phyloP scores from a whole-genome alignment of 768 basidiomycete species.

The Russula earlei region DNA sequence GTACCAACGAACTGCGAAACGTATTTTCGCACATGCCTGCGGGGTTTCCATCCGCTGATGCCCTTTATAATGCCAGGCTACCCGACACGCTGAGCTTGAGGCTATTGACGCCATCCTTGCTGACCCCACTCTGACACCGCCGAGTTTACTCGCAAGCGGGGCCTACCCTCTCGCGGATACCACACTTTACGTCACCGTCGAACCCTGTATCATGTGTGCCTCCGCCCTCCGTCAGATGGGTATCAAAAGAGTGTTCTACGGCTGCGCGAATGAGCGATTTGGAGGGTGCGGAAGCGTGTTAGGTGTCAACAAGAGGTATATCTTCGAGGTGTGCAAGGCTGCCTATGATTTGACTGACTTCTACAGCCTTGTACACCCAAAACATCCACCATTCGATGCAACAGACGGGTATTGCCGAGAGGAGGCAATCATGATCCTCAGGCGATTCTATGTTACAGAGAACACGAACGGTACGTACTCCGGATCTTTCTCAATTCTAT shows the following conservation, averaged over 20 bases:
- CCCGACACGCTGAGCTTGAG: conserved; percentile 94
- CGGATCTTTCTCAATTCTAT: not conserved
- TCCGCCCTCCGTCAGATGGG: conserved; percentile 91
- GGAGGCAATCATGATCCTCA: conserved; percentile 51
- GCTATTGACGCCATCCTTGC: conserved; percentile 85
- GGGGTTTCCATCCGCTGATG: conserved; percentile 1
- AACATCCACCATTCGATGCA: conserved; percentile 66
- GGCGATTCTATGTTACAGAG: conserved; percentile 73
- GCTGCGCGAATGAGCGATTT: conserved; percentile 92
- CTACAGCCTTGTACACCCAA: conserved; percentile 57
- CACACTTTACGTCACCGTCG: conserved; percentile 93
- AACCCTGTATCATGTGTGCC: conserved; percentile 99
- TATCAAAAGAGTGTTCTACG: conserved; percentile 83
- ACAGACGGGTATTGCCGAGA: conserved; percentile 41
- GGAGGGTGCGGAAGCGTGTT: conserved; percentile 95
- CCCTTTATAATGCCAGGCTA: conserved; percentile 53
- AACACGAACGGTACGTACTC: conserved; percentile 81
- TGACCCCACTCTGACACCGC: conserved; percentile 47
- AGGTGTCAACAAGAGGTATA: conserved; percentile 70
- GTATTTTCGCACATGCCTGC: conserved; percentile 34
- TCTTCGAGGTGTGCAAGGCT: conserved; percentile 8
- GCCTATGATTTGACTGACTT: not conserved
- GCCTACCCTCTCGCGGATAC: conserved; percentile 65
- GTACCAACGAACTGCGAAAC: conserved; percentile 91
- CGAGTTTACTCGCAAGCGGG: conserved; percentile 20